phyloP scores from a whole-genome alignment of 2,329 filamentous ascomycete genomes.

The Rhinocladiella similis region DNA sequence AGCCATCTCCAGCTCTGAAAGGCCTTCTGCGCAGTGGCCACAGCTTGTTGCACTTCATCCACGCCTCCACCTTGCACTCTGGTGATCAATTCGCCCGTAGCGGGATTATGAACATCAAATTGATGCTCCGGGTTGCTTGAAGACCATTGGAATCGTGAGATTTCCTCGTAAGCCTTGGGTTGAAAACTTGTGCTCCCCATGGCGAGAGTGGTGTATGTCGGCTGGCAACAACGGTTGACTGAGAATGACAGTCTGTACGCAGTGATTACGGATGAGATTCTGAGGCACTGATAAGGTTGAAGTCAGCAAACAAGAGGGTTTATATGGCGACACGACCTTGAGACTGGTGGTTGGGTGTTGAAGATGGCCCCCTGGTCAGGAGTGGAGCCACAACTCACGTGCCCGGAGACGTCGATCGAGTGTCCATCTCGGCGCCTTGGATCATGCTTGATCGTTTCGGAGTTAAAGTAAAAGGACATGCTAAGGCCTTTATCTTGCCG shows the following conservation, averaged over 20 bases:
- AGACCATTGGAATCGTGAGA: conserved; percentile 11
- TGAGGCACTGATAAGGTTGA: too few species aligned
- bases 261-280: neutral
- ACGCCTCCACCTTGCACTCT: conserved; percentile 13
- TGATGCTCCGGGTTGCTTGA: conserved; percentile 10
- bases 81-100: conserved; percentile 17
- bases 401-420: too few species aligned
- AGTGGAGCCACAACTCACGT: too few species aligned
- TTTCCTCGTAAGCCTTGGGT: too few species aligned
- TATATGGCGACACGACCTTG: too few species aligned
- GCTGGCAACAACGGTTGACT: neutral
- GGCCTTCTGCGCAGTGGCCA: neutral
- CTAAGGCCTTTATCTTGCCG: too few species aligned
- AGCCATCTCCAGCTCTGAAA: conserved; percentile 15
- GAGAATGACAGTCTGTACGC: neutral
- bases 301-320: too few species aligned
- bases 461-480: too few species aligned
- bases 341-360: too few species aligned
- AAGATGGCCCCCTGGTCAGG: too few species aligned
- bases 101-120: conserved; percentile 20
- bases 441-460: too few species aligned
- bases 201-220: neutral
- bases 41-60: conserved; percentile 5
- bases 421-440: too few species aligned
- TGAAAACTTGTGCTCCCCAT: neutral